Conservation (phyloP, 768 basidiomycete species). For the Obba rivulosa region DNA sequence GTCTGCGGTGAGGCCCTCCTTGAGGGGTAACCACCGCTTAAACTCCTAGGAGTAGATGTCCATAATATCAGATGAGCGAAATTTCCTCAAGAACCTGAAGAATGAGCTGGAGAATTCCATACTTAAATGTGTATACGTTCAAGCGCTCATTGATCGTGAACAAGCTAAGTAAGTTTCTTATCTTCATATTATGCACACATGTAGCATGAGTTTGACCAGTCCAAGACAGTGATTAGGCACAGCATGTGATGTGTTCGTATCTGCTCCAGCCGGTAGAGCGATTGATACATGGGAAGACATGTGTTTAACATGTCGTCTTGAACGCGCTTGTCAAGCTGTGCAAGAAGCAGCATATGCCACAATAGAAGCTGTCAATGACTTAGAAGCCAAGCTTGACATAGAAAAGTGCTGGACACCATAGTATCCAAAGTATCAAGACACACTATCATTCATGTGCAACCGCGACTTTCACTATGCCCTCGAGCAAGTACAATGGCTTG, state of each 20-base stretch:
- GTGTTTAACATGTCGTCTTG: not conserved
- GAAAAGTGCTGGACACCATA: not conserved
- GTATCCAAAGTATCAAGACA: not conserved
- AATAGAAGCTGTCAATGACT: not conserved
- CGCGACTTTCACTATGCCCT: not conserved
- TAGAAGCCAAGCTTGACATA: constrained; percentile 1
- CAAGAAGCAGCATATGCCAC: not conserved
- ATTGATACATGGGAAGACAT: not conserved
- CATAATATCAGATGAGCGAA: not conserved
- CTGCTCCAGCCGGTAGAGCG: not conserved
- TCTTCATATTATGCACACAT: not conserved
- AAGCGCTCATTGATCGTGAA: not conserved
- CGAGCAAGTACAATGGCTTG: not conserved
- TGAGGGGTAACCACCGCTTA: too few species aligned
- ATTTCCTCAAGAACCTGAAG: not conserved
- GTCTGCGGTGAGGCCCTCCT: too few species aligned
- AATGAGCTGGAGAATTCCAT: constrained; percentile 1
- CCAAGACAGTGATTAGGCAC: not conserved
- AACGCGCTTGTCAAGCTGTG: not conserved
- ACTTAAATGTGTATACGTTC: constrained; percentile 1
- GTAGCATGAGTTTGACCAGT: too few species aligned
- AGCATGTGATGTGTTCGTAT: not conserved
- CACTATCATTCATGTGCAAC: not conserved
- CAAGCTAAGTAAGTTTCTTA: constrained; percentile 3
- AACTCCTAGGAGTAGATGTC: too few species aligned